Base-by-base conservation (phyloP, 108 stramenopile genomes). In the Licmophora abbreviata region DNA sequence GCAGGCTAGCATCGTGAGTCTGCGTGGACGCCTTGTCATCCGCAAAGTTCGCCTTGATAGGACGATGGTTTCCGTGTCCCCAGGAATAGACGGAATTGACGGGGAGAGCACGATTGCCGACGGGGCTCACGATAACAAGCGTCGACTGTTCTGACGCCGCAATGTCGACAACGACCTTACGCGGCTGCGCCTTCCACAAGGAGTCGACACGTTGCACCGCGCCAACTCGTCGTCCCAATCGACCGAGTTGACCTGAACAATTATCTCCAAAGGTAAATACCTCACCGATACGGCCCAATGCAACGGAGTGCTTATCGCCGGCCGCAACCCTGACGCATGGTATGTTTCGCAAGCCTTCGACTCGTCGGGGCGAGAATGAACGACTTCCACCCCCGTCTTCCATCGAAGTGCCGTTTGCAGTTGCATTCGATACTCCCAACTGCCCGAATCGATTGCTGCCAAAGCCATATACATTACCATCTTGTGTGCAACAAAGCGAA, bases 251-350 rank as follows among this genome's bases (percentile, higher is more conserved):
- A 0, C 83, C 90, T 8, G 65, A 48, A 9, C 68, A 51, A 54
- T 92, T 92, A 55, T 83, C 81, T 3, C 90, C 90, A 85, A 85
- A 92, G 22, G 77, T 79, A 46, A 77, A 92, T 3, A 92, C 81
- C 54, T 82, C 83, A 11, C 90, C 90, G 26, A 44, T 26, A 38
- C 53, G 59, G 3, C 79, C 68, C 40, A 92, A 55, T 8, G 85
- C 90, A 4, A 92, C 83, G 14, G 83, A 85, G 57, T 92, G 90
- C 8, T 71, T 64, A 43, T 76, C 83, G 22, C 85, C 85, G 4
- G 83, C 83, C 1, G 90, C 83, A 21, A 92, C 85, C 24, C 74
- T 70, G 0, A 80, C 68, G 52, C 80, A 73, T 29, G 61, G 66
- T 2, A 52, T 48, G 10, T 69, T 29, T 41, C 74, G 83, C 63